These are phyloP conservation scores for Calonectria pauciramosa DNA, from an alignment of 2,329 filamentous ascomycete genomes.

Conservation along the genomic window DNA sequence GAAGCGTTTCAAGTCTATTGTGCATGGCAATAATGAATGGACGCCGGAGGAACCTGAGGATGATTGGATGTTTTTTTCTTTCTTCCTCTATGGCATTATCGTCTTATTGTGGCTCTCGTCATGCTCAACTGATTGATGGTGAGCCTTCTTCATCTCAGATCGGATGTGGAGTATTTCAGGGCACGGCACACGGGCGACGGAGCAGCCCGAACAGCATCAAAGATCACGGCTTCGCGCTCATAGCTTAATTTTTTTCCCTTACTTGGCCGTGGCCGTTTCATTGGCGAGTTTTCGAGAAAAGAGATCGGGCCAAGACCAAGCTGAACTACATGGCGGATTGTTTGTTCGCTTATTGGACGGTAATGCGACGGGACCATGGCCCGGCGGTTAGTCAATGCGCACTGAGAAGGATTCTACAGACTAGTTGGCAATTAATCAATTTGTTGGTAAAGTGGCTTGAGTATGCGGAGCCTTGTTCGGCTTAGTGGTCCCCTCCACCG, in stretches of 20 bases:
- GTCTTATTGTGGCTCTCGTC: not conserved
- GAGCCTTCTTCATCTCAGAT: not conserved
- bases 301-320: not conserved
- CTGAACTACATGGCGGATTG: not conserved
- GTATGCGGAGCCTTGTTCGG: not conserved
- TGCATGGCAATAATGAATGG: not conserved
- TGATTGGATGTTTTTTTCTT: not conserved
- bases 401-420: not conserved
- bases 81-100: not conserved
- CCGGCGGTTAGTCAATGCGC: not conserved
- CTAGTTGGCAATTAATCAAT: not conserved
- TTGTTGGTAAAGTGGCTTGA: not conserved
- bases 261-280: not conserved
- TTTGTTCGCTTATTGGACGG: not conserved
- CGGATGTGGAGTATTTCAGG: not conserved
- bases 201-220: not conserved
- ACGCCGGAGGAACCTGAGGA: not conserved
- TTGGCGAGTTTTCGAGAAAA: not conserved
- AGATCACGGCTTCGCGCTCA: not conserved
- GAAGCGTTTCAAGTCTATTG: slow-evolving; percentile 4
- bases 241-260: not conserved
- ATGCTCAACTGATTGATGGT: not conserved
- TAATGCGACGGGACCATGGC: not conserved
- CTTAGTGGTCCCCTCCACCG: not conserved
- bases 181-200: not conserved